Percentiles rank a stretch among this genome's conserved stretches.
Evolutionary conservation across 371 early-diverging fungal genomes (phyloP).

Genomic region (Mortierella sp.): DNA sequence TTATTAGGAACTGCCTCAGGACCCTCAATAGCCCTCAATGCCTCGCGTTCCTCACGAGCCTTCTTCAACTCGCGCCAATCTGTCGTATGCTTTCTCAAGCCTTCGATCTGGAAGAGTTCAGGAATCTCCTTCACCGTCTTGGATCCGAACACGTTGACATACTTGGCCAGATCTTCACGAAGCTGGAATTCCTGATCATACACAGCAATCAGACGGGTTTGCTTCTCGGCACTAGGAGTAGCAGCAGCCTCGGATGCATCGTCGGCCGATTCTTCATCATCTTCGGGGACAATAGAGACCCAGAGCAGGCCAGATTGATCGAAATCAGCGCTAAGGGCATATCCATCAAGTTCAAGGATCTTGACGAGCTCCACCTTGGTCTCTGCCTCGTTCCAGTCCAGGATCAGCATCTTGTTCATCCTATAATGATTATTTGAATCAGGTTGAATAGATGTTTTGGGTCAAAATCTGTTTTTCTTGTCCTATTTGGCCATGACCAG

Average conservation of each 20-base stretch:
- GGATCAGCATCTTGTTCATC: constrained; percentile 31
- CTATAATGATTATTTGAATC: too few species aligned
- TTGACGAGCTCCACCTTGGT: constrained; percentile 40
- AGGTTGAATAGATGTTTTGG: too few species aligned
- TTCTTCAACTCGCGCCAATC: constrained; percentile 54
- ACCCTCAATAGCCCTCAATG: constrained; percentile 33
- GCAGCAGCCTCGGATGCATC: constrained; percentile 10
- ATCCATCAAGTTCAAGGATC: constrained; percentile 35
- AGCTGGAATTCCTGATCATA: constrained; percentile 16
- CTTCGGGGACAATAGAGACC: constrained; percentile 28
- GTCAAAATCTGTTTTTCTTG: too few species aligned
- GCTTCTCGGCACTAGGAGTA: too few species aligned
- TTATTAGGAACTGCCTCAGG: constrained; percentile 37
- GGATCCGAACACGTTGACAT: constrained; percentile 57
- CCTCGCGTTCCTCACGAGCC: constrained; percentile 50
- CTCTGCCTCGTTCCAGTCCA: constrained; percentile 40
- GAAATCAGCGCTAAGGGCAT: constrained; percentile 31
- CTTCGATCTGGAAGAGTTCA: constrained; percentile 64
- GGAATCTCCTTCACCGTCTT: constrained; percentile 57
- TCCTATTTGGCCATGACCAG: too few species aligned
- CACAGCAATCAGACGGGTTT: constrained; percentile 51
- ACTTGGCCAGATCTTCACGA: constrained; percentile 44
- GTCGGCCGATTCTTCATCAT: not conserved
- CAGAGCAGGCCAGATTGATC: constrained; percentile 50
- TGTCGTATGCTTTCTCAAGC: constrained; percentile 61